These are phyloP conservation scores for Cryphonectria japonica DNA, from an alignment of 2,329 filamentous ascomycete species.

Conservation along the genomic window DNA sequence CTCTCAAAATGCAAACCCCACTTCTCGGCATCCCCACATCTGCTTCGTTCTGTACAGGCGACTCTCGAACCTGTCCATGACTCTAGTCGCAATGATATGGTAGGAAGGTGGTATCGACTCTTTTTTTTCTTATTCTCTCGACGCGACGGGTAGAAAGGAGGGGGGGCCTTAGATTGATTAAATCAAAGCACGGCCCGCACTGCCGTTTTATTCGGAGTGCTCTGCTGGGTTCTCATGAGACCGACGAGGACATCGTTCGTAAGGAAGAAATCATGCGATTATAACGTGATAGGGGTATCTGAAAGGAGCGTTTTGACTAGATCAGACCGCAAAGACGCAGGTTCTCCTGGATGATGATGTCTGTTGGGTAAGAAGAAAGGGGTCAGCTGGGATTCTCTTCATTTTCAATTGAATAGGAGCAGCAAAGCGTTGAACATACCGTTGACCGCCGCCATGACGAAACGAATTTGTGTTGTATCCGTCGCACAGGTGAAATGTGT, in stretches of 20 bases:
- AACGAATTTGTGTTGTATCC: constrained; percentile 97
- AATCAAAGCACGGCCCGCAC: constrained; percentile 22
- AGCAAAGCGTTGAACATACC: constrained; percentile 59
- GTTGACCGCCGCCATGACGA: constrained; percentile 99
- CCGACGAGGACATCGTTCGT: constrained; percentile 29
- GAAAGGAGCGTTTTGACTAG: constrained; percentile 46
- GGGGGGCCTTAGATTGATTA: constrained; percentile 14
- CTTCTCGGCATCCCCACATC: constrained; percentile 25
- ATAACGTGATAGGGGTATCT: constrained; percentile 31
- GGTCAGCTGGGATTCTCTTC: constrained; percentile 46
- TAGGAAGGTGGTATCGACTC: constrained; percentile 26
- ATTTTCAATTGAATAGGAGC: neutral
- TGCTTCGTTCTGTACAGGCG: constrained; percentile 28
- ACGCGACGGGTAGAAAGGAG: constrained; percentile 19
- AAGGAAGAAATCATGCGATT: constrained; percentile 31
- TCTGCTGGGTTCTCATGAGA: constrained; percentile 27
- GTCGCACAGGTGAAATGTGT: constrained; percentile 99
- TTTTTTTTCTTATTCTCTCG: constrained; percentile 11
- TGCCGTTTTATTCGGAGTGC: constrained; percentile 18
- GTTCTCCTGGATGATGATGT: constrained; percentile 99
- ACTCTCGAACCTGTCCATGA: constrained; percentile 21
- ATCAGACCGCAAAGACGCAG: constrained; percentile 95
- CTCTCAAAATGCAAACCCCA: constrained; percentile 29
- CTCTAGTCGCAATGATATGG: constrained; percentile 26
- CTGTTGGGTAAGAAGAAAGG: constrained; percentile 48